Evolutionary conservation across 768 basidiomycete genomes (phyloP).

Genomic region (Hirschioporus abietinus): DNA sequence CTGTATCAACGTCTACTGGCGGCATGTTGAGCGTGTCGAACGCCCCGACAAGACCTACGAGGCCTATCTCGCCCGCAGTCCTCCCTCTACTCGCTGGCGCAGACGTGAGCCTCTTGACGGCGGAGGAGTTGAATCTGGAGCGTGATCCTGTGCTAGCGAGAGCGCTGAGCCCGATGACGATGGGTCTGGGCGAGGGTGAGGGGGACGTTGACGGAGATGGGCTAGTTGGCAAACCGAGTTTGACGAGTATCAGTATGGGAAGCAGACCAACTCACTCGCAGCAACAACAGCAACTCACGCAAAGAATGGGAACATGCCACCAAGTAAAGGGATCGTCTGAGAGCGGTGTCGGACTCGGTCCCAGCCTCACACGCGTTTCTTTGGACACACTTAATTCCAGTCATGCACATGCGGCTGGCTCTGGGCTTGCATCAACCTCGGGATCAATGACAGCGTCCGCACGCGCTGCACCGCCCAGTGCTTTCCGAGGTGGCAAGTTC

Average conservation of each 20-base stretch:
- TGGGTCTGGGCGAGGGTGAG: neutral
- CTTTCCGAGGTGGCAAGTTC: neutral
- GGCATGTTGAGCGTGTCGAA: neutral
- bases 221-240: neutral
- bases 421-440: too few relatives aligned
- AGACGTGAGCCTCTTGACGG: neutral
- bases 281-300: too few relatives aligned
- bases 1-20: neutral
- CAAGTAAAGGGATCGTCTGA: neutral
- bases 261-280: too few relatives aligned
- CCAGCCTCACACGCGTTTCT: neutral
- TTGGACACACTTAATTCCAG: too few relatives aligned
- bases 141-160: neutral
- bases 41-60: neutral
- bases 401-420: too few relatives aligned
- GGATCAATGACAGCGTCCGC: neutral
- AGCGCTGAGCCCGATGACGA: neutral
- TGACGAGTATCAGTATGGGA: too few relatives aligned
- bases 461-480: neutral
- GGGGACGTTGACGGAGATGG: neutral
- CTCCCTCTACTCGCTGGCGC: neutral
- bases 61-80: neutral
- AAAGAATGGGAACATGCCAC: neutral
- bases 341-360: neutral
- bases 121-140: neutral